phyloP scores from a whole-genome alignment of 1,139 yeast species.

The Martiniozyma asiatica region DNA sequence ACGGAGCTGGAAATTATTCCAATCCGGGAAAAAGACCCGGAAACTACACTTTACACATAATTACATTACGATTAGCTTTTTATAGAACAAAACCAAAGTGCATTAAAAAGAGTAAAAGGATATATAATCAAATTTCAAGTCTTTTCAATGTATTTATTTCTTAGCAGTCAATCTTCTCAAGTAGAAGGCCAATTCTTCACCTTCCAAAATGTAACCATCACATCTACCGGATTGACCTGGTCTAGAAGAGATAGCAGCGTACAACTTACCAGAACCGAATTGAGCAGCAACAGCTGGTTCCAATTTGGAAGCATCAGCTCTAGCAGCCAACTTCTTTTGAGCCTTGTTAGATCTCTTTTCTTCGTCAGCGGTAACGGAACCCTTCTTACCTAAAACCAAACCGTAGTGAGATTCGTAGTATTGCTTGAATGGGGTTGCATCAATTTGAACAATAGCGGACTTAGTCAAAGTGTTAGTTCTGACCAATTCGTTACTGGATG shows the following conservation, averaged over 20 bases:
- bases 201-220: constrained; percentile 99
- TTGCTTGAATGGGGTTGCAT: constrained; percentile 99
- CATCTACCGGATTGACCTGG: constrained; percentile 99
- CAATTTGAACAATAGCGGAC: constrained; percentile 97
- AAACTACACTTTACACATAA: no score
- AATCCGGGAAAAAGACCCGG: no score
- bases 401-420: constrained; percentile 99
- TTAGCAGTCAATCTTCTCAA: constrained; percentile 98
- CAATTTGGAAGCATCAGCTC: constrained; percentile 75
- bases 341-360: constrained; percentile 71
- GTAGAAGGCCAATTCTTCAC: constrained; percentile 99
- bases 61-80: no score
- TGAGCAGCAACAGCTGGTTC: constrained; percentile 89
- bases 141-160: constrained; percentile 48
- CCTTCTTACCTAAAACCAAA: constrained; percentile 80
- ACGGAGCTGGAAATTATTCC: no score
- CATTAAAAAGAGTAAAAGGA: constrained; percentile 3
- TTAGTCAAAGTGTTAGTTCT: constrained; percentile 99
- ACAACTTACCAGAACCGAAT: constrained; percentile 97
- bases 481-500: constrained; percentile 98
- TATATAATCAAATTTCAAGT: not conserved
- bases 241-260: constrained; percentile 98
- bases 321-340: constrained; percentile 84
- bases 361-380: constrained; percentile 24
- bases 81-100: constrained; percentile 1